Evolutionary conservation across 371 early-diverging fungal genomes (phyloP).

Genomic region (Apophysomyces elegans): DNA sequence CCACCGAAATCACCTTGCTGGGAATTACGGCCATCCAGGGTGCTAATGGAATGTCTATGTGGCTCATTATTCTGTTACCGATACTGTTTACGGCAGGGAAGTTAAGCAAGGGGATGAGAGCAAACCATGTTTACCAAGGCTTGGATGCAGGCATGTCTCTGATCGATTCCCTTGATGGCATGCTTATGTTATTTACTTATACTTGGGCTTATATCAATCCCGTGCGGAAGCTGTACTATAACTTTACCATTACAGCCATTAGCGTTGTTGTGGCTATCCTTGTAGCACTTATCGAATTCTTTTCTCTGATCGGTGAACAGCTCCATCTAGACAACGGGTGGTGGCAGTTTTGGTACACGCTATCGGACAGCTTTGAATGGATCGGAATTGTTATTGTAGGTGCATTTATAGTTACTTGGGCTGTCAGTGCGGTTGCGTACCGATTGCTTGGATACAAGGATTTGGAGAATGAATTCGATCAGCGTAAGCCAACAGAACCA

Average conservation of each 20-base stretch:
- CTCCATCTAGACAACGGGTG: slow-evolving; percentile 54
- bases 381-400: slow-evolving; percentile 61
- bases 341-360: slow-evolving; percentile 58
- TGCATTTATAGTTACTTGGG: slow-evolving; percentile 54
- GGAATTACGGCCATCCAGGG: slow-evolving; percentile 61
- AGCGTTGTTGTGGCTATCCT: slow-evolving; percentile 63
- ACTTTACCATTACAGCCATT: slow-evolving; percentile 62
- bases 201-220: slow-evolving; percentile 69
- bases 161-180: slow-evolving; percentile 70
- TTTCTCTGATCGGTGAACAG: slow-evolving; percentile 53
- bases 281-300: slow-evolving; percentile 60
- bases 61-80: slow-evolving; percentile 63
- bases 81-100: slow-evolving; percentile 66
- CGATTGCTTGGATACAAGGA: slow-evolving; percentile 44
- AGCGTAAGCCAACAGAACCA: slow-evolving; percentile 21
- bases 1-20: slow-evolving; percentile 64
- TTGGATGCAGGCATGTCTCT: slow-evolving; percentile 57
- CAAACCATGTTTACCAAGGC: background rate
- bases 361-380: slow-evolving; percentile 57
- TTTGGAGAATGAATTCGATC: slow-evolving; percentile 45
- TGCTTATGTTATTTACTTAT: slow-evolving; percentile 67
- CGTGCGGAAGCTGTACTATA: slow-evolving; percentile 66
- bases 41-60: slow-evolving; percentile 50
- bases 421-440: slow-evolving; percentile 50
- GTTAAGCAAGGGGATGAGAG: background rate